Base-by-base conservation (phyloP, 148 eudicot species). In the Tetragonia tetragonoides region DNA sequence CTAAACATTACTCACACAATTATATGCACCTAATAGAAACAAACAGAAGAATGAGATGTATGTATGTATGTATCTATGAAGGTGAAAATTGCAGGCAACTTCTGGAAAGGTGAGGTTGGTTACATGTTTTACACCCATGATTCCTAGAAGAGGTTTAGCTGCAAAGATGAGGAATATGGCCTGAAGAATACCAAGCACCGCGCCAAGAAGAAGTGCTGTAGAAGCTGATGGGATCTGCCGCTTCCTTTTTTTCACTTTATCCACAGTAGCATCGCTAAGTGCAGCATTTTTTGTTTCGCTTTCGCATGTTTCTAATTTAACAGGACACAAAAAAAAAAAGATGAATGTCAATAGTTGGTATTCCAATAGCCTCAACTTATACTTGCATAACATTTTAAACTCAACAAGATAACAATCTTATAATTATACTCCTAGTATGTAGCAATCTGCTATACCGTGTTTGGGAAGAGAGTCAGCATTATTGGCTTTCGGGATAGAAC, bases 151-250 rank as follows among this genome's bases (percentile, higher is more conserved):
- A 16, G 92, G 89, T 70, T 88, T 85, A 71, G 97, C 97, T 10
- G 88, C 85, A 75, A 79, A 77, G 63, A 87, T 64, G 44, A 96
- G 95, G 70, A 90, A 87, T 18, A 91, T 40, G 62, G 93, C 81
- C 66, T 96, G 97, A 42, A 89, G 77, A 24, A 96, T 82, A 74
- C 99, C 99, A 41, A 93, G 95, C 41, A 93, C 72, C 10, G 72
- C 77, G 21, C 98, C 98, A 10, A 96, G 81, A 75, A 85, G 70
- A 54, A 96, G 81, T 67, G 98, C 98, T 11, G 99, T 93, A 24
- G 99, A 91, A 54, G 99, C 99, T 72, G 97, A 93, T 69, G 99
- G 94, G 38, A 96, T 93, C n/a, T 89, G 83, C 23, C 95, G 79
- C 69, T 85, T 86, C 56, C 78, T 83, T 12, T 37, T 65, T 64